Percentiles rank a stretch among this genome's conserved stretches.
Evolutionary conservation across 2,329 filamentous ascomycete species (phyloP).

Genomic region (Botrytis aclada): DNA sequence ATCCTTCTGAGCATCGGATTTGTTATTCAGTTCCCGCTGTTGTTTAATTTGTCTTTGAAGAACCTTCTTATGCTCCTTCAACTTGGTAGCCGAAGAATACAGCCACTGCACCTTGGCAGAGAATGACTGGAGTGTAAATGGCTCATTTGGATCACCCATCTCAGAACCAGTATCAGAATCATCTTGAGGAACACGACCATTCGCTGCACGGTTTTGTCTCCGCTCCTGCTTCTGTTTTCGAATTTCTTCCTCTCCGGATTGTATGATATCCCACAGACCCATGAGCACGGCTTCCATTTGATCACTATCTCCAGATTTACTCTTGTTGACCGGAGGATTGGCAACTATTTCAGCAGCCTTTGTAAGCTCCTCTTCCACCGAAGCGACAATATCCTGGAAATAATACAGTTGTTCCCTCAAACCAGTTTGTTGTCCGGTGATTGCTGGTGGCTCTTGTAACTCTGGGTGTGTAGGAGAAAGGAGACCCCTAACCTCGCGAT

Average conservation of each 20-base stretch:
- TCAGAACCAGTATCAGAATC: conserved; percentile 63
- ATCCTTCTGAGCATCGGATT: conserved; percentile 72
- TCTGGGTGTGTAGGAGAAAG: conserved; percentile 48
- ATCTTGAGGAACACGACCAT: conserved; percentile 56
- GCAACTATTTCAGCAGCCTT: conserved; percentile 24
- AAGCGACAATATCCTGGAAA: conserved; percentile 58
- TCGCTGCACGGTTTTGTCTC: conserved; percentile 51
- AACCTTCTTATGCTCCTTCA: conserved; percentile 86
- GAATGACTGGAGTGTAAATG: conserved; percentile 74
- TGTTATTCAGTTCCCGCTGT: conserved; percentile 87
- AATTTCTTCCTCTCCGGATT: conserved; percentile 50
- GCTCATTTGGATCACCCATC: conserved; percentile 53
- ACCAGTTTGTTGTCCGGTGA: conserved; percentile 53
- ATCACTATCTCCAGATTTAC: conserved; percentile 44
- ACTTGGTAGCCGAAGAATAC: conserved; percentile 68
- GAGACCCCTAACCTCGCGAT: conserved; percentile 60
- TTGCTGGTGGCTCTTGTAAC: conserved; percentile 56
- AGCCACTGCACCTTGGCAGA: conserved; percentile 75
- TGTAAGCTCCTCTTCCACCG: conserved; percentile 41
- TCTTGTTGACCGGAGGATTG: conserved; percentile 24
- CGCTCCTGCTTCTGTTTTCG: conserved; percentile 54
- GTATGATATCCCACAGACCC: conserved; percentile 52
- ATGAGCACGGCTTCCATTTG: conserved; percentile 54
- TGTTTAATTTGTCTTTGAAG: conserved; percentile 92
- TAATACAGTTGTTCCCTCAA: conserved; percentile 67